Percentiles rank a stretch among this genome's conserved stretches.
Conservation (phyloP, 2,329 filamentous ascomycete species). For the Sarocladium oryzae region DNA sequence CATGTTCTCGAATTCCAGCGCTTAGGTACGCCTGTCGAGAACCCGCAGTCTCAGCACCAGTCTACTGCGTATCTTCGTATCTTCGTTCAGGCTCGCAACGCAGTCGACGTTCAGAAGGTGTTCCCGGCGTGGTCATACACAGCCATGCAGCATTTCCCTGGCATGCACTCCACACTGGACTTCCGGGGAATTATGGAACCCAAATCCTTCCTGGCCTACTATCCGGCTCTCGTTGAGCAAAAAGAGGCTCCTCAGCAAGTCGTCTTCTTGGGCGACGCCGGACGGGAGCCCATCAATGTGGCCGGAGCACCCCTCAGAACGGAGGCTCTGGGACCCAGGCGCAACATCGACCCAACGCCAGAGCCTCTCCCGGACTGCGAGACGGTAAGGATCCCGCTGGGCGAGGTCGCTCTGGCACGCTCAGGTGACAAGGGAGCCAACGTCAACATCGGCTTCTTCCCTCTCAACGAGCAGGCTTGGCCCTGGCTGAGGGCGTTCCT, state of each 20-base stretch:
- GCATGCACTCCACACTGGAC: constrained; percentile 34
- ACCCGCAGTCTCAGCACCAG: constrained; percentile 31
- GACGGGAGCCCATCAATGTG: constrained; percentile 15
- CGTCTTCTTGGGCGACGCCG: constrained; percentile 13
- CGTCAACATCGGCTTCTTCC: constrained; percentile 39
- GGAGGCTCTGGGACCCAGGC: background rate
- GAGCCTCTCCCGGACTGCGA: constrained; percentile 14
- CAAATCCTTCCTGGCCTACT: constrained; percentile 17
- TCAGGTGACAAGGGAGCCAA: constrained; percentile 37
- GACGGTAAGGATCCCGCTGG: constrained; percentile 19
- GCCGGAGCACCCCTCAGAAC: constrained; percentile 16
- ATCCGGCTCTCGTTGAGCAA: constrained; percentile 19
- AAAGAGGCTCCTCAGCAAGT: constrained; percentile 24
- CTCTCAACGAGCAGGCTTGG: constrained; percentile 35
- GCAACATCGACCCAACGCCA: background rate
- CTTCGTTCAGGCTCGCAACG: constrained; percentile 31
- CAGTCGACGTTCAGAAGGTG: constrained; percentile 21
- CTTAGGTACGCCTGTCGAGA: constrained; percentile 18
- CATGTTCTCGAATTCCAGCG: constrained; percentile 48
- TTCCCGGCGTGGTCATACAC: constrained; percentile 20
- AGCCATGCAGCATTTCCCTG: constrained; percentile 35
- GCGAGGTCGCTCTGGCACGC: constrained; percentile 22
- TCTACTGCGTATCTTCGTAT: constrained; percentile 39
- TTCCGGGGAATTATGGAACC: constrained; percentile 27
- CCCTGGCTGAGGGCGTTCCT: constrained; percentile 37